phyloP scores from a whole-genome alignment of 75 land plant genomes.

The Adiantum capillusveneris region DNA sequence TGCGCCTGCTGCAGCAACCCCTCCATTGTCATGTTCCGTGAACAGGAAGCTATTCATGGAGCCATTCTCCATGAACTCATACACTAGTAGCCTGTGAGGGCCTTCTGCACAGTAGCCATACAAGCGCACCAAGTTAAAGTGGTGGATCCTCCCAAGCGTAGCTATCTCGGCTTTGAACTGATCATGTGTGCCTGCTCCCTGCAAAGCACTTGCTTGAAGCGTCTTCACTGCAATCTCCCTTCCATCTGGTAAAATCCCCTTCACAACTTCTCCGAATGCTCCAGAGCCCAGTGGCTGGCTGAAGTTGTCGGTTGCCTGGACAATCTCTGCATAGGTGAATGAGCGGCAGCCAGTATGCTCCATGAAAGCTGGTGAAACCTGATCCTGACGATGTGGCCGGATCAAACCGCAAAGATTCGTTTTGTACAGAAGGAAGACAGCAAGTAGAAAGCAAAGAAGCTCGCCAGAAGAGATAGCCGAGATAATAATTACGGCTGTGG shows the following conservation, averaged over 20 bases:
- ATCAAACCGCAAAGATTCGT: neutral
- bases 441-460: no score
- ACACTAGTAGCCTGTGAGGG: constrained; percentile 39
- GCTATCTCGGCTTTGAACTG: constrained; percentile 55
- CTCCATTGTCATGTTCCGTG: neutral
- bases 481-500: no score
- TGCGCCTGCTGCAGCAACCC: neutral
- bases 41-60: constrained; percentile 34
- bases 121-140: constrained; percentile 39
- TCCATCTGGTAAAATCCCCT: constrained; percentile 35
- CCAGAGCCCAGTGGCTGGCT: constrained; percentile 36
- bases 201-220: constrained; percentile 19
- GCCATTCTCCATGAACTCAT: no score
- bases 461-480: no score
- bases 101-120: constrained; percentile 53
- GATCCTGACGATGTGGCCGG: neutral
- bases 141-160: constrained; percentile 48
- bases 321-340: constrained; percentile 44
- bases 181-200: constrained; percentile 21
- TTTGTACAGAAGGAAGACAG: no score
- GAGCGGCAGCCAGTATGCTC: constrained; percentile 25
- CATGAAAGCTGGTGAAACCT: constrained; percentile 27
- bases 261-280: constrained; percentile 44
- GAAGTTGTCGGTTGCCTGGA: constrained; percentile 39
- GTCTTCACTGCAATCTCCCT: constrained; percentile 44